phyloP scores from a whole-genome alignment of 768 basidiomycete species.

The Boletus vermiculosoides region DNA sequence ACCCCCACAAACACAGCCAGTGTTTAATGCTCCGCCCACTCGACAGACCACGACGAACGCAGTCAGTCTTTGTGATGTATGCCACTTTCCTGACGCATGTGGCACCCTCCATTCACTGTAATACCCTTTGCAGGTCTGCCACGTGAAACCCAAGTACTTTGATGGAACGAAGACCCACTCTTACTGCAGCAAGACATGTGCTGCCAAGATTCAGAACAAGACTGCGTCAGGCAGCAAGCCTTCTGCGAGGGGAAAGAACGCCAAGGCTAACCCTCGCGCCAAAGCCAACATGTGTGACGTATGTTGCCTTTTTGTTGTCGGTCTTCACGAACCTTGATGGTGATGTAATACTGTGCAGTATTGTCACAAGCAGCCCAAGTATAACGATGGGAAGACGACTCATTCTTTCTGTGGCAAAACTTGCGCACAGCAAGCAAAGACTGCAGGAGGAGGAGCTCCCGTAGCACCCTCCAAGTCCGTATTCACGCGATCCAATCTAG shows the following conservation, averaged over 20 bases:
- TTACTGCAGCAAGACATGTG: constrained; percentile 59
- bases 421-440: constrained; percentile 51
- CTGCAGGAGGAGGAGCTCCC: constrained; percentile 26
- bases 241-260: constrained; percentile 26
- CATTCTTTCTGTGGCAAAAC: constrained; percentile 66
- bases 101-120: not conserved
- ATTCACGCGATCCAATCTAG: constrained; percentile 15
- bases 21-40: constrained; percentile 4
- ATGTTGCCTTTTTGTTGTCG: constrained; percentile 22
- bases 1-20: constrained; percentile 25
- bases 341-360: constrained; percentile 37
- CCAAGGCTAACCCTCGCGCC: constrained; percentile 25
- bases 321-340: constrained; percentile 2
- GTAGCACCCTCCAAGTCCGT: constrained; percentile 33
- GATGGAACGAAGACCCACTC: constrained; percentile 57
- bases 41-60: constrained; percentile 25
- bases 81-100: constrained; percentile 17
- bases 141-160: constrained; percentile 52
- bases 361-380: constrained; percentile 60
- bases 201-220: constrained; percentile 43
- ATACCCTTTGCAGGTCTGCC: constrained; percentile 45
- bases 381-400: constrained; percentile 53
- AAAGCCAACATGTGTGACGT: constrained; percentile 51
- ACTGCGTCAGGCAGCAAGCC: constrained; percentile 25
- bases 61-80: constrained; percentile 51